phyloP scores from a whole-genome alignment of 495 filamentous ascomycete genomes.

The Glarea lozoyensis region DNA sequence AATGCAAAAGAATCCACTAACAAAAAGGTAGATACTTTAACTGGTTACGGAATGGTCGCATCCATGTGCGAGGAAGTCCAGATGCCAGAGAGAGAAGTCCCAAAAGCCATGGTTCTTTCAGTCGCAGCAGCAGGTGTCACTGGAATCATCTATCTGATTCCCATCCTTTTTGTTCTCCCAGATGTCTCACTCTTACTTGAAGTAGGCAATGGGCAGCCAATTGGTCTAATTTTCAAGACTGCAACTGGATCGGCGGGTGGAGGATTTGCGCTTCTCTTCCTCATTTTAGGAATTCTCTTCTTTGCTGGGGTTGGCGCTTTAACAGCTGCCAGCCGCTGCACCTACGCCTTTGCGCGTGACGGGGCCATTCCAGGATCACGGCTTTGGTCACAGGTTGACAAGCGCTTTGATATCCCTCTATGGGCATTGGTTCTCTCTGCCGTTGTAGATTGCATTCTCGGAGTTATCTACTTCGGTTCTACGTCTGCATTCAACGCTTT shows the following conservation, averaged over 20 bases:
- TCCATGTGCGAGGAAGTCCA: conserved; percentile 47
- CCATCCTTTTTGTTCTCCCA: conserved; percentile 55
- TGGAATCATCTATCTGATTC: conserved; percentile 51
- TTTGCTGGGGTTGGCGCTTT: conserved; percentile 51
- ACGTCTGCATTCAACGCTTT: conserved; percentile 58
- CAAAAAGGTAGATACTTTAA: conserved; percentile 38
- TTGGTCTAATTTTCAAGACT: conserved; percentile 46
- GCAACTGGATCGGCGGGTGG: conserved; percentile 52
- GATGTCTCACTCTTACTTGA: conserved; percentile 37
- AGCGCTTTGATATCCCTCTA: conserved; percentile 46
- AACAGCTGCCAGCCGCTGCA: conserved; percentile 54
- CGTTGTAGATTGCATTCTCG: conserved; percentile 43
- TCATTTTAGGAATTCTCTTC: conserved; percentile 60
- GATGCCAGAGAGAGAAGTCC: conserved; percentile 47
- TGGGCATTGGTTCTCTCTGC: conserved; percentile 49
- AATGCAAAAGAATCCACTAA: background rate
- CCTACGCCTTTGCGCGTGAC: conserved; percentile 16
- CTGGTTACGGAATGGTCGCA: conserved; percentile 54
- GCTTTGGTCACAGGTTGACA: conserved; percentile 52
- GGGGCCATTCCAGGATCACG: conserved; percentile 35
- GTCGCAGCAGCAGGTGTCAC: conserved; percentile 50
- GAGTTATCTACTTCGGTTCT: conserved; percentile 55
- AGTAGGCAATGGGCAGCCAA: conserved; percentile 49
- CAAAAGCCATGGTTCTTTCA: conserved; percentile 50
- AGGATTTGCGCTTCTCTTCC: conserved; percentile 63